Conservation (phyloP, 768 basidiomycete genomes). For the Mycena amicta region DNA sequence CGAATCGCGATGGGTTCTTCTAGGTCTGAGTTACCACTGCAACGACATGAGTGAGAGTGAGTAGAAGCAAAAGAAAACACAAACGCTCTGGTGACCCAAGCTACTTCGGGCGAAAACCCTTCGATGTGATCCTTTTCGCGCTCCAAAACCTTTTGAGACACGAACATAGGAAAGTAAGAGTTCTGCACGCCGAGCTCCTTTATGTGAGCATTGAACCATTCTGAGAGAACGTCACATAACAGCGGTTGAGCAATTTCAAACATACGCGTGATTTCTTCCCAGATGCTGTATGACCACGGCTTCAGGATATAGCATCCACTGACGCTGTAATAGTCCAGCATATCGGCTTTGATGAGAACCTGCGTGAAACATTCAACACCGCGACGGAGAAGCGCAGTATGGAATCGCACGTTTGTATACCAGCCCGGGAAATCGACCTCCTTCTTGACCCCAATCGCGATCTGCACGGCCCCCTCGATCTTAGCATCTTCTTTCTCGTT, state of each 20-base stretch:
- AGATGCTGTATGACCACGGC: constrained; percentile 96
- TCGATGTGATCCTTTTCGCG: constrained; percentile 98
- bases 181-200: constrained; percentile 95
- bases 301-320: constrained; percentile 98
- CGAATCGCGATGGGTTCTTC: constrained; percentile 98
- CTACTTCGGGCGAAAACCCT: constrained; percentile 98
- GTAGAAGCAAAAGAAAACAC: constrained; percentile 32
- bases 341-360: constrained; percentile 98
- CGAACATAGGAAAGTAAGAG: constrained; percentile 99
- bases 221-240: constrained; percentile 40
- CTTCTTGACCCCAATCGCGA: constrained; percentile 94
- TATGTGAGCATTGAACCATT: constrained; percentile 92
- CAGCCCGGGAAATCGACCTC: constrained; percentile 93
- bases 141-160: constrained; percentile 89
- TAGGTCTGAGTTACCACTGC: constrained; percentile 86
- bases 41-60: constrained; percentile 1
- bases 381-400: no score
- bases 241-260: not conserved
- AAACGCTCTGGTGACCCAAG: constrained; percentile 98
- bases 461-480: constrained; percentile 87
- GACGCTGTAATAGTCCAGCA: constrained; percentile 99
- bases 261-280: constrained; percentile 93
- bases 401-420: constrained; percentile 82
- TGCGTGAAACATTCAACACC: no score
- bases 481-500: constrained; percentile 77